Conservation (phyloP, 495 filamentous ascomycete species). For the Ramalina peruviana region DNA sequence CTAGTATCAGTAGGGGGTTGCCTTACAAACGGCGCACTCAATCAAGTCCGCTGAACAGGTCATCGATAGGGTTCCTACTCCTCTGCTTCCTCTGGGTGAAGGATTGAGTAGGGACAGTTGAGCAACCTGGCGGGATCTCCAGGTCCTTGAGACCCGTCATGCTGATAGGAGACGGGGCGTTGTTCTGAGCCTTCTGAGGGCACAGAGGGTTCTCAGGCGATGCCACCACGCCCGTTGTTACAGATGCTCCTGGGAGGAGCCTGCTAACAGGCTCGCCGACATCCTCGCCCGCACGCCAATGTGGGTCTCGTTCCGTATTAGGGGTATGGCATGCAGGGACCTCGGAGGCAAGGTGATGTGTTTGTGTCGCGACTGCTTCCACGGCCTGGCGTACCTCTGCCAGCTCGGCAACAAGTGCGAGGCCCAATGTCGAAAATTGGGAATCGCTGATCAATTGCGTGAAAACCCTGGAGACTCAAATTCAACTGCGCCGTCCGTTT, state of each 20-base stretch:
- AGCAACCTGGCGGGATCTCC: neutral
- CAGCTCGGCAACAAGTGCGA: constrained; percentile 52
- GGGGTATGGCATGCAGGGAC: neutral
- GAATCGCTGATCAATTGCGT: constrained; percentile 54
- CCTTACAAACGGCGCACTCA: constrained; percentile 4
- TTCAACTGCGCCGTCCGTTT: neutral
- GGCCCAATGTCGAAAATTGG: constrained; percentile 67
- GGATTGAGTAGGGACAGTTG: neutral
- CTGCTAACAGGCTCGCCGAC: constrained; percentile 16
- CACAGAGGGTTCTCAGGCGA: too few relatives aligned
- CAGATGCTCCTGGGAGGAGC: neutral
- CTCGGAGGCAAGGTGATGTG: neutral
- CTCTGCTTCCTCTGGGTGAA: neutral
- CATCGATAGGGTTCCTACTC: constrained; percentile 7
- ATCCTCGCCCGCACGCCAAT: constrained; percentile 12
- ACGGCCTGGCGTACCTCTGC: constrained; percentile 42
- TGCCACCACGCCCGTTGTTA: neutral
- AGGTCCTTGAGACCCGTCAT: neutral
- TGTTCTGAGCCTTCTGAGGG: too few relatives aligned
- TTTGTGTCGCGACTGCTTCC: constrained; percentile 6
- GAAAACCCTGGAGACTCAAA: constrained; percentile 38
- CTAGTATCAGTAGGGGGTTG: too few relatives aligned
- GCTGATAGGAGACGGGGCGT: too few relatives aligned
- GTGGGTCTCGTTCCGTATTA: neutral
- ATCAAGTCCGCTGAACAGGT: constrained; percentile 2